These are phyloP conservation scores for Lactarius hatsudake DNA, from an alignment of 768 basidiomycete species.

Conservation along the genomic window DNA sequence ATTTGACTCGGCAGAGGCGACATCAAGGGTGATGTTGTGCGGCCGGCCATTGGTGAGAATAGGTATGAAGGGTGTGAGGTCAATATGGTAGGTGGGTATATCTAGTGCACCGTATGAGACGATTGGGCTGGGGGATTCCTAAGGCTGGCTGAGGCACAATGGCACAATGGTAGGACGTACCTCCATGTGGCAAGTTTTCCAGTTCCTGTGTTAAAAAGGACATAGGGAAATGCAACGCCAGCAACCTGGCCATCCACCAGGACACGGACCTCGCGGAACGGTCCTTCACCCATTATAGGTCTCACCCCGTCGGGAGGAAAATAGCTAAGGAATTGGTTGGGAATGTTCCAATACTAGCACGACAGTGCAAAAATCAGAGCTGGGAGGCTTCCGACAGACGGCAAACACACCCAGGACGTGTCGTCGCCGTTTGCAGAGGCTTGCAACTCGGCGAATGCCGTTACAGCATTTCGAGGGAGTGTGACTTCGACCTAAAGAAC, in stretches of 20 bases:
- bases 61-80: too few relatives aligned
- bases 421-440: conserved; percentile 63
- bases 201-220: neutral
- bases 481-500: conserved; percentile 57
- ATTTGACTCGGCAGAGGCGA: too few relatives aligned
- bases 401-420: conserved; percentile 68
- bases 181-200: conserved; percentile 66
- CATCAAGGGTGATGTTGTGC: too few relatives aligned
- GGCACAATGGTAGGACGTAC: conserved; percentile 34
- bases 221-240: conserved; percentile 56
- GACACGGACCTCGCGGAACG: conserved; percentile 61
- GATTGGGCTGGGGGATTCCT: too few relatives aligned
- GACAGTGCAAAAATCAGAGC: neutral
- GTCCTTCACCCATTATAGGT: conserved; percentile 46
- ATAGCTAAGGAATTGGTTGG: conserved; percentile 54
- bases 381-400: neutral
- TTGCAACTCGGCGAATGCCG: conserved; percentile 66
- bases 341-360: conserved; percentile 61
- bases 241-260: conserved; percentile 55
- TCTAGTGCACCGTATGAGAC: too few relatives aligned
- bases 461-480: conserved; percentile 64
- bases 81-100: too few relatives aligned
- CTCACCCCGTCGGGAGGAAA: conserved; percentile 43
- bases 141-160: neutral
- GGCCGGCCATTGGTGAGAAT: too few relatives aligned